phyloP scores from a whole-genome alignment of 192 early-diverging fungal species.

The Backusella australiensis region DNA sequence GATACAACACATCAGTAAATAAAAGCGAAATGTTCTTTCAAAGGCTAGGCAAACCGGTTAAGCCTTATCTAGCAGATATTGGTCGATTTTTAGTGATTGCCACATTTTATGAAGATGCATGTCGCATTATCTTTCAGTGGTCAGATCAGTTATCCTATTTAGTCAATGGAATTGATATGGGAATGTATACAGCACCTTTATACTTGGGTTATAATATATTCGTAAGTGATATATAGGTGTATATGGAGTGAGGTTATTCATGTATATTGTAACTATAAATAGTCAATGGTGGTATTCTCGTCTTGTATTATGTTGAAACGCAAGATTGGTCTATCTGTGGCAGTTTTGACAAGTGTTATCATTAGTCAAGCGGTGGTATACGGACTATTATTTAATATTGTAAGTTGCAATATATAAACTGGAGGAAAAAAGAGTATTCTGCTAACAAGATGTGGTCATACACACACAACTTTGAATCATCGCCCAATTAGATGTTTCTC shows the following conservation, averaged over 20 bases:
- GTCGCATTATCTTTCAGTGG: constrained; percentile 88
- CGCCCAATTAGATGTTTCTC: constrained; percentile 59
- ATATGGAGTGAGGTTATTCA: background rate
- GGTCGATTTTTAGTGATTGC: constrained; percentile 90
- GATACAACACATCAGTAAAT: background rate
- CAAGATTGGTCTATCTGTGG: constrained; percentile 76
- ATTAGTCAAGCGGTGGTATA: constrained; percentile 88
- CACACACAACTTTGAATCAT: no score
- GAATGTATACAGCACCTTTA: constrained; percentile 69
- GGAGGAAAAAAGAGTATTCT: no score
- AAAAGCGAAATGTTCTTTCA: constrained; percentile 45
- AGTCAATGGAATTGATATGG: constrained; percentile 76
- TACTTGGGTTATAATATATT: constrained; percentile 82
- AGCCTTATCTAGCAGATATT: constrained; percentile 86
- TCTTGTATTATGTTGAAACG: constrained; percentile 76
- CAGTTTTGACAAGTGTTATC: constrained; percentile 74
- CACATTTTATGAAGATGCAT: constrained; percentile 91
- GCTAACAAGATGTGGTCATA: no score
- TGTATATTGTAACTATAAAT: background rate
- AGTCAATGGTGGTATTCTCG: constrained; percentile 76
- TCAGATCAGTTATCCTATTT: constrained; percentile 86
- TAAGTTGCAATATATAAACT: constrained; percentile 1
- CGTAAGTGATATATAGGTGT: constrained; percentile 37
- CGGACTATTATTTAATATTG: constrained; percentile 86
- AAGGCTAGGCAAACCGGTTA: constrained; percentile 66